Base-by-base conservation (phyloP, 2,329 filamentous ascomycete species). In the Colletotrichum sublineola region DNA sequence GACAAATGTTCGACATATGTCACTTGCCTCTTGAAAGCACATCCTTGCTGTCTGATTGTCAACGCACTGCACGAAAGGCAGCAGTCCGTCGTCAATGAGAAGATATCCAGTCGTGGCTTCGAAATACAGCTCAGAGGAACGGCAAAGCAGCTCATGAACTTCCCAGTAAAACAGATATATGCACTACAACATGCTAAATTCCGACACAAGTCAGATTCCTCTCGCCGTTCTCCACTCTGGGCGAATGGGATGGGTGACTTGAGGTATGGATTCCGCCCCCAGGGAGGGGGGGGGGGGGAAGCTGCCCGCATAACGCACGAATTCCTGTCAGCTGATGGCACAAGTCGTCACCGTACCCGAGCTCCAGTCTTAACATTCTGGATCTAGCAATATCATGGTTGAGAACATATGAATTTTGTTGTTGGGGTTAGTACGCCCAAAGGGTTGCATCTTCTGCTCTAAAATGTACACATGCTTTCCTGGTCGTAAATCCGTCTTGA, bases 371-470 rank as follows among this genome's bases (percentile, higher is more conserved):
- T 1, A 4, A 12, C 31, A 52, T 40, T 14, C 46, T n/a, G 7
- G 15, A 40, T 24, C 20, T 12, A 5, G 5, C 6, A 20, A 9
- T 15, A 40, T 15, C 15, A 52, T 42, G 46, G 24, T 14, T 52
- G 9, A 11, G 48, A 57, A 73, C 72, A 73, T 65, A 73, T 31
- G 61, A 68, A 73, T 33, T 33, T 60, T 65, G 38, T 73, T 73
- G 53, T 18, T 61, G 36, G 70, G 67, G 14, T 29, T 7, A 55
- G 31, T 29, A 7, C 61, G 15, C 70, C 70, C 70, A 56, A 60
- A 48, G 44, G 66, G 57, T 73, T 73, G 67, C 60, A 70, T 65
- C 66, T 70, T 73, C 67, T 73, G 70, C 70, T 73, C 53, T 73
- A 65, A 70, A 73, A 65, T 73, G 48, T 69, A 73, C 70, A 73